Evolutionary conservation across 176 grass and related monocot genomes (phyloP).

Genomic region (Guadua angustifolia): DNA sequence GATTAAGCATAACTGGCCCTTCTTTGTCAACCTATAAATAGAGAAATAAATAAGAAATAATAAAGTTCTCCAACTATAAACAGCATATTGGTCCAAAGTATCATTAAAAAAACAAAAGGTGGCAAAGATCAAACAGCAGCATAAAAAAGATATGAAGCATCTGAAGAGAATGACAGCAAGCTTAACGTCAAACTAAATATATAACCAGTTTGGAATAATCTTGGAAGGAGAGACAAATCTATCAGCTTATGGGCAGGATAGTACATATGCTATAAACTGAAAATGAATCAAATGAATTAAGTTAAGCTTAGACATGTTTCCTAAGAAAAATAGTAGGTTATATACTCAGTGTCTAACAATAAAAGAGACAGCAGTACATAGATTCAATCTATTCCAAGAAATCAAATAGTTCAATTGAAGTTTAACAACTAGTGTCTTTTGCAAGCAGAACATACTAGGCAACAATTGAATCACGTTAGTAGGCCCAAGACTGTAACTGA

Average conservation of each 20-base stretch:
- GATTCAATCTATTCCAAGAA: neutral
- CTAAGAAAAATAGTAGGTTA: constrained; percentile 18
- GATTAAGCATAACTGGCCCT: constrained; percentile 52
- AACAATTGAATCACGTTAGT: constrained; percentile 12
- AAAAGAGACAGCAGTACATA: constrained; percentile 10
- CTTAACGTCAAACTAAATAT: neutral
- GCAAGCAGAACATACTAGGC: neutral
- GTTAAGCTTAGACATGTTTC: neutral
- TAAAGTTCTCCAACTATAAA: constrained; percentile 16
- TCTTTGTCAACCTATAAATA: constrained; percentile 65
- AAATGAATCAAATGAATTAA: neutral
- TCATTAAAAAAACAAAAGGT: constrained; percentile 22
- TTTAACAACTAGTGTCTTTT: neutral
- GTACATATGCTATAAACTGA: neutral
- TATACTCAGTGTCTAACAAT: neutral
- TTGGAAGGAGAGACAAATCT: neutral
- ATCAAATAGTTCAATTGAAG: constrained; percentile 3
- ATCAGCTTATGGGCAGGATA: neutral
- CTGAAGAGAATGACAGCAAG: constrained; percentile 25
- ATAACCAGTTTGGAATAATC: neutral
- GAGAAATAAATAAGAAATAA: constrained; percentile 23
- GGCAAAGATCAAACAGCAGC: constrained; percentile 7
- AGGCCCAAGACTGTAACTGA: constrained; percentile 16
- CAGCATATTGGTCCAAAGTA: constrained; percentile 39
- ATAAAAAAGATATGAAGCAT: constrained; percentile 26